phyloP scores from a whole-genome alignment of 164 flowering plant genomes.

The Annona squamosa region DNA sequence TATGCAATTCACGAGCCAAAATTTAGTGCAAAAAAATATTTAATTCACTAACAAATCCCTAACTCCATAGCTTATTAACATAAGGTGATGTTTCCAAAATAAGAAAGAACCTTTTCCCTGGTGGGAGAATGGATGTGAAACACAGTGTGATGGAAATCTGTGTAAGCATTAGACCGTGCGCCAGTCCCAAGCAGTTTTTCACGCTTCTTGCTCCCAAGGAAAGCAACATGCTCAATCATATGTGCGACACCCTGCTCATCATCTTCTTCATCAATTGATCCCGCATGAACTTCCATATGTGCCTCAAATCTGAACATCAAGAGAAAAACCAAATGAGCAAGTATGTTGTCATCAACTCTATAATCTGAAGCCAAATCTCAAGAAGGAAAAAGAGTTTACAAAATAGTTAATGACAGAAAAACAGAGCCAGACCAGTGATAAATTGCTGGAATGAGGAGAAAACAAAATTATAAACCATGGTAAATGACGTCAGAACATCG shows the following conservation, averaged over 20 bases:
- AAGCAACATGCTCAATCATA: conserved; percentile 99
- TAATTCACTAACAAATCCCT: too few species aligned
- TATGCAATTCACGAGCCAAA: too few species aligned
- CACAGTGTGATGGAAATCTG: conserved; percentile 98
- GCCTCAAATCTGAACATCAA: conserved; percentile 76
- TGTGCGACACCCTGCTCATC: conserved; percentile 99
- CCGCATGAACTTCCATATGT: conserved; percentile 98
- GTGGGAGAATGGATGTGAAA: conserved; percentile 97
- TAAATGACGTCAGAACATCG: too few species aligned
- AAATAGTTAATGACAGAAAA: too few species aligned
- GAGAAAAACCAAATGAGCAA: not conserved
- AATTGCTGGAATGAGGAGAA: too few species aligned
- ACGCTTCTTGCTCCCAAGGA: conserved; percentile 98
- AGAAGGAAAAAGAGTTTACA: not conserved
- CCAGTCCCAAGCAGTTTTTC: conserved; percentile 98
- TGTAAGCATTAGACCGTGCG: conserved; percentile 98
- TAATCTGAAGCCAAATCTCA: not conserved
- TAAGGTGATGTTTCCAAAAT: not conserved
- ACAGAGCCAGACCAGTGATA: too few species aligned
- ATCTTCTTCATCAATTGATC: conserved; percentile 98
- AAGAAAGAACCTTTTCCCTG: conserved; percentile 56
- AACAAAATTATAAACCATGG: too few species aligned
- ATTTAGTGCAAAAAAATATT: too few species aligned
- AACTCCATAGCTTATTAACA: not conserved
- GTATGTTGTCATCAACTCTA: not conserved